Conservation (phyloP, 1,284 basidiomycete genomes). For the Exobasidium cylindrosporum region DNA sequence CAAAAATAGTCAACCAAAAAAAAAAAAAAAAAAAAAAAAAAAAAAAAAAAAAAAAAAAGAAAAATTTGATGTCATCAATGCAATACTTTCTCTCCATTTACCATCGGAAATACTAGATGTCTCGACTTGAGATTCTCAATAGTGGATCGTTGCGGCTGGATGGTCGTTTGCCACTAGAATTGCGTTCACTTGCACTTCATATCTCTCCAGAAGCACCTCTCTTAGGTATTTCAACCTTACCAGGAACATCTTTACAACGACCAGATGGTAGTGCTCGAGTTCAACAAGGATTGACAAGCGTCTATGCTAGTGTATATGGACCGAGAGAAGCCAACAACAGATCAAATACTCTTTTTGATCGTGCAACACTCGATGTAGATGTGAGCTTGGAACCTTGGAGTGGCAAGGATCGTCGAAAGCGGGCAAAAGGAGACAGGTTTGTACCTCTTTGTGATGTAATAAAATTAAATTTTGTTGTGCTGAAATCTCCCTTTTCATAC, state of each 20-base stretch:
- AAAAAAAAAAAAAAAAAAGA: too few species aligned
- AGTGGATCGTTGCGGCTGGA: constrained; percentile 79
- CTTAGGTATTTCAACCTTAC: background rate
- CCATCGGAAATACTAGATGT: too few species aligned
- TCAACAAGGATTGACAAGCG: constrained; percentile 84
- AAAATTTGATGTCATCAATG: too few species aligned
- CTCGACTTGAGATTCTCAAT: constrained; percentile 81
- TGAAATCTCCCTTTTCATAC: too few species aligned
- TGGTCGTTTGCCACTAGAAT: constrained; percentile 81
- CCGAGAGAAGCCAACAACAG: constrained; percentile 72
- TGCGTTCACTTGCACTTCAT: constrained; percentile 76
- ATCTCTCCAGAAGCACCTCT: constrained; percentile 64
- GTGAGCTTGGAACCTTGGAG: constrained; percentile 67
- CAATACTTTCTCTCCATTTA: too few species aligned
- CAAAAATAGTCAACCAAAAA: too few species aligned
- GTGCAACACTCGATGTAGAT: constrained; percentile 68
- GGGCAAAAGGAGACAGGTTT: constrained; percentile 61
- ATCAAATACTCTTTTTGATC: constrained; percentile 32
- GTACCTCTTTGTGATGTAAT: constrained; percentile 15
- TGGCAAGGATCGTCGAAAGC: constrained; percentile 71
- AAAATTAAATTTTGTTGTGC: too few species aligned
- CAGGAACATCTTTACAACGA: constrained; percentile 54
- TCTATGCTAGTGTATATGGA: constrained; percentile 81
- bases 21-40: too few species aligned
- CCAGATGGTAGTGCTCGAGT: constrained; percentile 82